These are phyloP conservation scores for Hypericum androsaemum DNA, from an alignment of 345 rosid species.

Conservation along the genomic window DNA sequence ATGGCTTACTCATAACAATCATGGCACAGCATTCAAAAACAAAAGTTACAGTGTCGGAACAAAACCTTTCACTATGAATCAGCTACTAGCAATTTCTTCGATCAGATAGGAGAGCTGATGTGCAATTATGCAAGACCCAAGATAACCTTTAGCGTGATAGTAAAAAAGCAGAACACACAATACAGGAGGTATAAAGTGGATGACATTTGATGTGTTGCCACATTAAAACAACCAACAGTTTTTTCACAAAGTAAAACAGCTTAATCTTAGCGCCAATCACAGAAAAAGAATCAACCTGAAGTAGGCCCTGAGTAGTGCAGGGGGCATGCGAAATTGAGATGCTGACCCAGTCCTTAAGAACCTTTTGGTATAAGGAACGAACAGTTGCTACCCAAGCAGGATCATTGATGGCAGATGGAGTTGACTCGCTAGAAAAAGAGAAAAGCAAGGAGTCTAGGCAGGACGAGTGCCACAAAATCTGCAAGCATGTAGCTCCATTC, in stretches of 20 bases:
- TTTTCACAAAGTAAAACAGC: background rate
- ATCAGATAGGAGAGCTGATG: too few relatives aligned
- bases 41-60: too few relatives aligned
- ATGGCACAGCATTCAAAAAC: too few relatives aligned
- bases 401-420: slow-evolving; percentile 70
- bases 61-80: too few relatives aligned
- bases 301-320: slow-evolving; percentile 97
- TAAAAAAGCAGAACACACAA: too few relatives aligned
- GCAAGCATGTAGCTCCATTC: slow-evolving; percentile 22
- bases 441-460: slow-evolving; percentile 81
- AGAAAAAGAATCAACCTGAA: slow-evolving; percentile 53
- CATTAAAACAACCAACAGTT: too few relatives aligned
- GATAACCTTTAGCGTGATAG: too few relatives aligned
- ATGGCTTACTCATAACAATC: too few relatives aligned
- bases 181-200: too few relatives aligned
- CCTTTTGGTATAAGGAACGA: slow-evolving; percentile 76
- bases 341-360: slow-evolving; percentile 86
- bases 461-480: slow-evolving; percentile 96
- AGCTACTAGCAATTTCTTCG: too few relatives aligned
- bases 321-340: slow-evolving; percentile 93
- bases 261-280: background rate
- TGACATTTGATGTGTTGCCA: too few relatives aligned
- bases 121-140: too few relatives aligned
- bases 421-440: slow-evolving; percentile 57
- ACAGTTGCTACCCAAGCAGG: slow-evolving; percentile 79